These are phyloP conservation scores for Scolecobasidium constrictum DNA, from an alignment of 2,329 filamentous ascomycete species.

Conservation along the genomic window DNA sequence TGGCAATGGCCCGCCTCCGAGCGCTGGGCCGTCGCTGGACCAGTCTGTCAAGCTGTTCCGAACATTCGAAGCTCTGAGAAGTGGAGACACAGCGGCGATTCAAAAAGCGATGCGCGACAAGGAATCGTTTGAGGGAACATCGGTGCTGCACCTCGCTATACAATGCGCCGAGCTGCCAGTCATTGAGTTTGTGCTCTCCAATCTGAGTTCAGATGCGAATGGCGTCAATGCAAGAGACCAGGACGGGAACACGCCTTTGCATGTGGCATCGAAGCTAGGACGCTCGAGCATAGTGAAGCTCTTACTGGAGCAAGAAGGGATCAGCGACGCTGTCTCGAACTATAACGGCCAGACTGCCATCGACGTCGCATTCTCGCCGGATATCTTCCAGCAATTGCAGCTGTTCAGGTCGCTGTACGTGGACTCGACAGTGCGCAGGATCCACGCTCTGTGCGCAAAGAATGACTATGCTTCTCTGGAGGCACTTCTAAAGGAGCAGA, in stretches of 20 bases:
- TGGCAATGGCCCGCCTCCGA: not conserved
- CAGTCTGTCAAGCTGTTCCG: slow-evolving; percentile 92
- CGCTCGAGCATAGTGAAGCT: slow-evolving; percentile 71
- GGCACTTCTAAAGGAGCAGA: slow-evolving; percentile 69
- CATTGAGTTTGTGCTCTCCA: slow-evolving; percentile 85
- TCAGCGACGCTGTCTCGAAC: slow-evolving; percentile 85
- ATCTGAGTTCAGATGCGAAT: slow-evolving; percentile 36
- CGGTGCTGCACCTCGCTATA: slow-evolving; percentile 79
- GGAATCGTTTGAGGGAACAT: slow-evolving; percentile 41
- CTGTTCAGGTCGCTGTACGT: slow-evolving; percentile 82
- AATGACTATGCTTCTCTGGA: slow-evolving; percentile 71
- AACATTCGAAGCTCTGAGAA: slow-evolving; percentile 83
- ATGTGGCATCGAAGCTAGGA: slow-evolving; percentile 76
- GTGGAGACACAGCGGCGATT: slow-evolving; percentile 82
- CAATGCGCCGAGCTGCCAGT: slow-evolving; percentile 91
- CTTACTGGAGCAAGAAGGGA: slow-evolving; percentile 67
- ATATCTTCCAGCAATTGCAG: slow-evolving; percentile 93
- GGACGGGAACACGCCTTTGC: slow-evolving; percentile 88
- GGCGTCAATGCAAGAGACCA: slow-evolving; percentile 74
- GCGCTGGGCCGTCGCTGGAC: slow-evolving; percentile 47
- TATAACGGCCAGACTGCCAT: slow-evolving; percentile 74
- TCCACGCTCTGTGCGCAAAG: slow-evolving; percentile 65
- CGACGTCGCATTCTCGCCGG: slow-evolving; percentile 80
- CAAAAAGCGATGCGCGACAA: slow-evolving; percentile 71
- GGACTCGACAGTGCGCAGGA: slow-evolving; percentile 71